phyloP scores from a whole-genome alignment of 164 flowering plant genomes.

The Chloranthus sessilifolius region DNA sequence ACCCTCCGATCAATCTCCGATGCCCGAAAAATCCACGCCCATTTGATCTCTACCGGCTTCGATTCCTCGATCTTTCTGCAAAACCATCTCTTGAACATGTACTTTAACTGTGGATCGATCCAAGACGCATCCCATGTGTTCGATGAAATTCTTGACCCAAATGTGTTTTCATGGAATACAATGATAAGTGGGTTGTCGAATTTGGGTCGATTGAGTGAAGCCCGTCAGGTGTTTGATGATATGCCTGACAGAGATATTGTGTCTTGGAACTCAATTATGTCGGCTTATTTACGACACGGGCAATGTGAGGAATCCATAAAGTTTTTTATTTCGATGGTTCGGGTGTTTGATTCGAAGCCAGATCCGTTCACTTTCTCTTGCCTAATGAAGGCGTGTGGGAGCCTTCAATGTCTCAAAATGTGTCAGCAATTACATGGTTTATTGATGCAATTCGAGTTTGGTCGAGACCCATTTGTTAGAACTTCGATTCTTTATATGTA shows the following conservation, averaged over 20 bases:
- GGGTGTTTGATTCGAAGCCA: conserved; percentile 12
- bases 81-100: conserved; percentile 39
- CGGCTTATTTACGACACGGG: conserved; percentile 32
- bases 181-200: conserved; percentile 28
- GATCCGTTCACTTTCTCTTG: conserved; percentile 31
- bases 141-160: conserved; percentile 15
- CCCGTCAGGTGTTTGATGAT: conserved; percentile 38
- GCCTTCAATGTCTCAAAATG: conserved; percentile 18
- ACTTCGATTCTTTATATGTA: conserved; percentile 35
- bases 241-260: conserved; percentile 45
- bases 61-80: conserved; percentile 40
- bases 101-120: conserved; percentile 31
- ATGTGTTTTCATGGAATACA: conserved; percentile 38
- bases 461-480: conserved; percentile 12
- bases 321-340: conserved; percentile 31
- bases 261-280: conserved; percentile 51
- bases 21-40: conserved; percentile 35
- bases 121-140: conserved; percentile 30
- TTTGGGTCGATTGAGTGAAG: conserved; percentile 24
- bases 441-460: conserved; percentile 26
- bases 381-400: conserved; percentile 46
- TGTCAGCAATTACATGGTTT: conserved; percentile 35
- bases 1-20: conserved; percentile 8
- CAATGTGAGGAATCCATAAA: conserved; percentile 18
- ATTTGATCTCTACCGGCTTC: conserved; percentile 31